Conservation (phyloP, 495 filamentous ascomycete genomes). For the Talaromyces adpressus region DNA sequence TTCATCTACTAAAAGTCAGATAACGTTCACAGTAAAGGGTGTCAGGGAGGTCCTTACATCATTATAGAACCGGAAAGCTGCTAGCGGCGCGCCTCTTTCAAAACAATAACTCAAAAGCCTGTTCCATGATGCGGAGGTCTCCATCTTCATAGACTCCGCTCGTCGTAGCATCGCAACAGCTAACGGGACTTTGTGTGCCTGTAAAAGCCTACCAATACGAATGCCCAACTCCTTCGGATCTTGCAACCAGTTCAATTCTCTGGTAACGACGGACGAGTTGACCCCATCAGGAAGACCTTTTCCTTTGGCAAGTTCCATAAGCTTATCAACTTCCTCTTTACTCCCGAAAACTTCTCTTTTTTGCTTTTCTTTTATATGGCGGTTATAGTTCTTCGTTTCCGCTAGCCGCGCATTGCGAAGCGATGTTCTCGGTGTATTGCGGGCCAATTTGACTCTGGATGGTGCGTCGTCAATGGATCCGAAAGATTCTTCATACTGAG, state of each 20-base stretch:
- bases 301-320: constrained; percentile 6
- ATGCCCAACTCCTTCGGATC: constrained; percentile 63
- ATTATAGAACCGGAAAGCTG: constrained; percentile 73
- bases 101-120: constrained; percentile 68
- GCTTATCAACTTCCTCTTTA: background rate
- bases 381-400: background rate
- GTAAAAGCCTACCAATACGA: constrained; percentile 50
- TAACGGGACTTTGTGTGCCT: constrained; percentile 47
- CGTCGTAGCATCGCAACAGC: constrained; percentile 59
- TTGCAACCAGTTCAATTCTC: constrained; percentile 54
- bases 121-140: constrained; percentile 78
- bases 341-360: background rate
- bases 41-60: constrained; percentile 47
- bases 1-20: constrained; percentile 65
- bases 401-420: background rate
- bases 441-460: background rate
- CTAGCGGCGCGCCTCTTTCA: constrained; percentile 45
- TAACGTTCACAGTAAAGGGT: background rate
- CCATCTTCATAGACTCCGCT: constrained; percentile 49
- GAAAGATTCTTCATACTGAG: background rate
- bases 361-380: background rate
- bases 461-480: background rate
- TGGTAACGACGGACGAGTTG: constrained; percentile 21
- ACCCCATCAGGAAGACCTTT: constrained; percentile 2
- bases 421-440: background rate